A percentile compares a stretch with the other conserved stretches of the same genome.
Evolutionary conservation across 2,329 filamentous ascomycete genomes (phyloP).

Genomic region (Thermoascus crustaceus): DNA sequence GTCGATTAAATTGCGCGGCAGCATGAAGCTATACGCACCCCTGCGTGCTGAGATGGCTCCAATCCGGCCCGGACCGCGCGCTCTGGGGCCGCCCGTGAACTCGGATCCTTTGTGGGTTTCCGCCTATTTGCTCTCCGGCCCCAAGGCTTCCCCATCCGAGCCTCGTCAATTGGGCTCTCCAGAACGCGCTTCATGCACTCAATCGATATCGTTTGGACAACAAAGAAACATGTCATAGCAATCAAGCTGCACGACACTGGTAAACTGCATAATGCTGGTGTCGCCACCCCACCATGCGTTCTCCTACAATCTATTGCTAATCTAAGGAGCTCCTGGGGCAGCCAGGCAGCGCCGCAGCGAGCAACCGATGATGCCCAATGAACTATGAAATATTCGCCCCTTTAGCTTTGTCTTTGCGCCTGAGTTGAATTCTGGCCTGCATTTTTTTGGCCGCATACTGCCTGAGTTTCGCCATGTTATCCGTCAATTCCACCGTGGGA

Average conservation of each 20-base stretch:
- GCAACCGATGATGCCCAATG: slow-evolving; percentile 1
- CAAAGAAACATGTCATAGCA: slow-evolving; percentile 18
- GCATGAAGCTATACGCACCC: no score
- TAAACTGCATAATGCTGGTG: no score
- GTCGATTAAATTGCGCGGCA: no score
- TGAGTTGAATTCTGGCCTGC: not conserved
- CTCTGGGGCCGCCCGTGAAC: slow-evolving; percentile 8
- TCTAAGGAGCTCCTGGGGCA: not conserved
- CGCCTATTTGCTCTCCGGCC: slow-evolving; percentile 14
- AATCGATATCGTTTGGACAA: slow-evolving; percentile 13
- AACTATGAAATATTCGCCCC: not conserved
- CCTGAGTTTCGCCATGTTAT: not conserved
- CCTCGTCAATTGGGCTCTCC: slow-evolving; percentile 12
- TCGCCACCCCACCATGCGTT: slow-evolving; percentile 10
- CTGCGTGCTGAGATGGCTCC: no score
- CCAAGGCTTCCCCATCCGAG: slow-evolving; percentile 6
- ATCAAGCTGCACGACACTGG: slow-evolving; percentile 11
- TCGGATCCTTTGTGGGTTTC: slow-evolving; percentile 18
- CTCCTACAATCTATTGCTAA: not conserved
- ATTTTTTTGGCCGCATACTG: slow-evolving; percentile 6
- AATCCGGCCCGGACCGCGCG: not conserved
- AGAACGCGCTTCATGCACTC: slow-evolving; percentile 14
- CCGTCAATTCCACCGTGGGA: slow-evolving; percentile 1
- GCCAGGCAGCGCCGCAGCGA: not conserved
- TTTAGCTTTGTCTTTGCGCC: not conserved